These are phyloP conservation scores for Arthrobotrys conoides DNA, from an alignment of 2,329 filamentous ascomycete species.

Conservation along the genomic window DNA sequence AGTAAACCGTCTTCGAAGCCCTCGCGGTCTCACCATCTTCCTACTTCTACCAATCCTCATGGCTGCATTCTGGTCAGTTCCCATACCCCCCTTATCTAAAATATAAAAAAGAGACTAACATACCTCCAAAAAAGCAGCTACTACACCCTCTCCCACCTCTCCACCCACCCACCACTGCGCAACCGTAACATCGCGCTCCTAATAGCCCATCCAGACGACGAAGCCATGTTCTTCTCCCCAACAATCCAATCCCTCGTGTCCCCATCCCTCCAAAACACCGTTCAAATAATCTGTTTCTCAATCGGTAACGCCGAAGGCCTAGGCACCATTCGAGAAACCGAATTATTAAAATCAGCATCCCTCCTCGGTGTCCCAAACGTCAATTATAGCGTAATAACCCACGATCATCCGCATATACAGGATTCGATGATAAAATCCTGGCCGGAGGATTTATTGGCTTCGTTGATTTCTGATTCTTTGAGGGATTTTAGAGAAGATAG, in stretches of 20 bases:
- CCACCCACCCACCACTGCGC: constrained; percentile 76
- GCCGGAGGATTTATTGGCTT: constrained; percentile 79
- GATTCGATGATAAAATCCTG: constrained; percentile 89
- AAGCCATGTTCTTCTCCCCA: constrained; percentile 99
- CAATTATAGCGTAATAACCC: constrained; percentile 70
- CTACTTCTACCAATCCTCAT: constrained; percentile 64
- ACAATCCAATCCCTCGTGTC: constrained; percentile 86
- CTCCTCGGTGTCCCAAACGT: constrained; percentile 84
- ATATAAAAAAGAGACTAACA: constrained; percentile 63
- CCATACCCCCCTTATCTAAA: constrained; percentile 1
- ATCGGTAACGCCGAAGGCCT: constrained; percentile 87
- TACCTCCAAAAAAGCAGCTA: constrained; percentile 70
- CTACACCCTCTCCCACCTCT: constrained; percentile 69
- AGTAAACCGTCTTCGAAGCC: constrained; percentile 34
- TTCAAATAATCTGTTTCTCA: constrained; percentile 88
- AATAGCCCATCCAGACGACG: constrained; percentile 97
- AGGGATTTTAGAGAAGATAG: constrained; percentile 16
- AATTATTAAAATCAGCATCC: constrained; percentile 84
- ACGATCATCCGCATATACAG: constrained; percentile 67
- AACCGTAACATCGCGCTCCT: constrained; percentile 91
- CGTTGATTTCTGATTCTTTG: constrained; percentile 42
- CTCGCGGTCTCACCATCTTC: constrained; percentile 53
- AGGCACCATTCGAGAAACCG: constrained; percentile 83
- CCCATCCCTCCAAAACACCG: constrained; percentile 85
- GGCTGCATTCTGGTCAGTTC: constrained; percentile 46